phyloP scores from a whole-genome alignment of 306 rosid genomes.

The Erythrophleum fordii region DNA sequence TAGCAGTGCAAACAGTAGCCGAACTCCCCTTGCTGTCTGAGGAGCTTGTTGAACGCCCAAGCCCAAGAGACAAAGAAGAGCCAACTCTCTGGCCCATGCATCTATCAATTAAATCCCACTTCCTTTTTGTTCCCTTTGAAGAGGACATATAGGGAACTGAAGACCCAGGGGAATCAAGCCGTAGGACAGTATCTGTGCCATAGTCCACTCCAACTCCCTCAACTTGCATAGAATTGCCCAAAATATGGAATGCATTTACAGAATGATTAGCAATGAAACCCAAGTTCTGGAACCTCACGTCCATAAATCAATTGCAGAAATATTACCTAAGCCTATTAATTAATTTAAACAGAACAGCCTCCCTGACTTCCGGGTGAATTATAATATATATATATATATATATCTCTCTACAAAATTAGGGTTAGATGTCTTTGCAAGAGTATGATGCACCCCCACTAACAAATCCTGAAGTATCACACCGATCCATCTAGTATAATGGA shows the following conservation, averaged over 20 bases:
- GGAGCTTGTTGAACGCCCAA: constrained; percentile 66
- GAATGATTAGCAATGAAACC: constrained; percentile 52
- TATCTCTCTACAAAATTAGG: constrained; percentile 56
- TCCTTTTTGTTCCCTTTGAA: constrained; percentile 65
- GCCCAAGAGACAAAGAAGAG: constrained; percentile 68
- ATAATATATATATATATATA: constrained; percentile 29
- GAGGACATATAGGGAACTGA: constrained; percentile 41
- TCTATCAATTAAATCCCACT: constrained; percentile 60
- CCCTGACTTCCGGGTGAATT: constrained; percentile 57
- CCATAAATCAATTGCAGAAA: constrained; percentile 55
- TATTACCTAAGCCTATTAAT: constrained; percentile 17
- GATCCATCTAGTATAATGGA: constrained; percentile 69
- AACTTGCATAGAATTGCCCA: constrained; percentile 55
- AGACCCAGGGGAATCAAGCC: constrained; percentile 63
- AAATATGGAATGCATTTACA: constrained; percentile 54
- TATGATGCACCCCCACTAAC: constrained; percentile 87
- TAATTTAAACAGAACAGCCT: constrained; percentile 53
- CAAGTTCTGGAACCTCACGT: constrained; percentile 54
- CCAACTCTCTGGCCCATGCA: constrained; percentile 54
- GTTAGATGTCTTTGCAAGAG: constrained; percentile 60
- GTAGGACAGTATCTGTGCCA: constrained; percentile 57
- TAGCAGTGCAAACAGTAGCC: constrained; percentile 68
- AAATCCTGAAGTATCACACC: constrained; percentile 96
- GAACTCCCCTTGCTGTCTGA: constrained; percentile 83
- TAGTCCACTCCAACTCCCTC: constrained; percentile 43